phyloP scores from a whole-genome alignment of 1,139 yeast species.

The Martiniozyma asiatica region DNA sequence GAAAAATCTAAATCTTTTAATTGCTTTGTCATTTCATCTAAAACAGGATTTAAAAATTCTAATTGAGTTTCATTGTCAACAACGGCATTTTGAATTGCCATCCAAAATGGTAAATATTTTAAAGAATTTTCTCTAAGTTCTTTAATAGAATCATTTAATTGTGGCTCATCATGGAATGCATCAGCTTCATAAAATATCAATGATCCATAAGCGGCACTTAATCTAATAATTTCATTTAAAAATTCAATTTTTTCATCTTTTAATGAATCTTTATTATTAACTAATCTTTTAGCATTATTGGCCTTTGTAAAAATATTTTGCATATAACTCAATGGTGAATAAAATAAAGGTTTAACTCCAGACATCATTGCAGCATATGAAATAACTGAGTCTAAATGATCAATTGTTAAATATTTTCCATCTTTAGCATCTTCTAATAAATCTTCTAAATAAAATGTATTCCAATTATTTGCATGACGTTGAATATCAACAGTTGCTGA shows the following conservation, averaged over 20 bases:
- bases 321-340: conserved; percentile 35
- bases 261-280: conserved; percentile 31
- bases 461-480: conserved; percentile 10
- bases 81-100: conserved; percentile 46
- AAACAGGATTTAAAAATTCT: conserved; percentile 46
- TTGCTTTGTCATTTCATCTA: conserved; percentile 19
- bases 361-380: conserved; percentile 44
- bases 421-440: conserved; percentile 23
- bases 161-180: conserved; percentile 39
- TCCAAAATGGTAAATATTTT: conserved; percentile 40
- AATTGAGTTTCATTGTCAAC: conserved; percentile 53
- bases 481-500: conserved; percentile 27
- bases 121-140: conserved; percentile 33
- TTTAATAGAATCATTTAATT: conserved; percentile 30
- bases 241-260: conserved; percentile 29
- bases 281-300: conserved; percentile 27
- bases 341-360: conserved; percentile 27
- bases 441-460: conserved; percentile 26
- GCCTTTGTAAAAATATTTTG: conserved; percentile 32
- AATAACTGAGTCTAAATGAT: conserved; percentile 32
- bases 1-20: conserved; percentile 27
- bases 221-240: conserved; percentile 38
- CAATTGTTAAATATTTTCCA: conserved; percentile 8
- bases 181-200: conserved; percentile 62
- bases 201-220: conserved; percentile 55